Evolutionary conservation across 352 stramenopile species (phyloP), one percentile per base, ranked within the genome.

Genomic region (Pythium monospermum): DNA sequence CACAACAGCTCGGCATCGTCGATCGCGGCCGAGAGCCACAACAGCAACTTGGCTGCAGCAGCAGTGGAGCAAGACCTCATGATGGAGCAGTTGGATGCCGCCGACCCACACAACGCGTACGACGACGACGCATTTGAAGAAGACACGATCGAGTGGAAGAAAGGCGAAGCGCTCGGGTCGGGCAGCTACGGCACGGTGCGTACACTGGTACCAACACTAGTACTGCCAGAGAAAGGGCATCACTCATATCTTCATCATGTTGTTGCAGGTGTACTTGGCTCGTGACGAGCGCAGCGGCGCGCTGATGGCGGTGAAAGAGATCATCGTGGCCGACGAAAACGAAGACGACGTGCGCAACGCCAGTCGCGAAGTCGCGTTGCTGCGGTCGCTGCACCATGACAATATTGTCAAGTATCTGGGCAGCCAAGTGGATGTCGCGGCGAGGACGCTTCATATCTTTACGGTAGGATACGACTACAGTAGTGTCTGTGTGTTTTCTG

Each of bases 321-420:
- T 71, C 32, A 22, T 59, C 12, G 49, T 64, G 16, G 49, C 37
- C 2, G 63, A 64, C 3, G 63, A 76, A 13, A 59, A 42, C 15
- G 52, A 66, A 13, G 53, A 52, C 23, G 65, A 73, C 42, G 54
- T 66, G 13, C 37, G 33, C 8, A 51, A 51, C n/a, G 57, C 74
- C 15, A 75, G 68, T 59, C 53, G 56, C 21, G 85, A 97, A 61
- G 83, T 97, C 27, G 72, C 93, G 50, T 52, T 96, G 6, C 80
- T 97, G 70, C 74, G 76, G 43, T 82, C 73, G n/a, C 66, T 97
- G 10, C 63, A 76, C 32, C 88, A 97, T 64, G 59, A 64, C 16
- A 96, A 97, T 57, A 95, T 97, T 61, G 86, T 97, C 42, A 71
- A 71, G 45, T 97, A 97, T 54, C 61, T 94, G 16, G 88, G 88